Percentiles rank a stretch among this genome's conserved stretches.
Conservation (phyloP, 2,329 filamentous ascomycete genomes). For the Teratosphaeriaceae sp. region DNA sequence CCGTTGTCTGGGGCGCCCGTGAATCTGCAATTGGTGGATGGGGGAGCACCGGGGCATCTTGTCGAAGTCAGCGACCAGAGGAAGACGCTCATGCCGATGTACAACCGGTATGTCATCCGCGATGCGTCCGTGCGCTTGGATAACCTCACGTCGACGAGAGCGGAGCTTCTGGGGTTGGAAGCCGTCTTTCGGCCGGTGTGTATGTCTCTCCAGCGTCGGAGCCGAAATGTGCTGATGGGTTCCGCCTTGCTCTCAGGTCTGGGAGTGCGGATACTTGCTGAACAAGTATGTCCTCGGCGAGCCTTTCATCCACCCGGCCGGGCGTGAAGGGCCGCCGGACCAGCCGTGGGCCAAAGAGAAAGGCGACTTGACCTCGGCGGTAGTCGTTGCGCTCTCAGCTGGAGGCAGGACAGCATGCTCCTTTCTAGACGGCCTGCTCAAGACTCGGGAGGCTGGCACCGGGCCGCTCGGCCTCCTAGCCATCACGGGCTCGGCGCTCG, state of each 20-base stretch:
- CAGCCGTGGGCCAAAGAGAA: slow-evolving; percentile 6
- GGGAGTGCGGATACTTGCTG: slow-evolving; percentile 12
- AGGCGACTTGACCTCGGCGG: slow-evolving; percentile 9
- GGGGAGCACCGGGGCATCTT: slow-evolving; percentile 27
- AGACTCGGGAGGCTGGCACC: not conserved
- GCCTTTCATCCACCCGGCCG: slow-evolving; percentile 9
- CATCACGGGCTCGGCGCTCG: slow-evolving; percentile 7
- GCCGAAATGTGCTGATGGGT: no score
- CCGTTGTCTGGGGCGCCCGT: slow-evolving; percentile 35
- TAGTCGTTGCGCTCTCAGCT: slow-evolving; percentile 12
- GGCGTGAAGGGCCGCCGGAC: not conserved
- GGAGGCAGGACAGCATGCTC: slow-evolving; percentile 14
- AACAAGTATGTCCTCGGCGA: slow-evolving; percentile 11
- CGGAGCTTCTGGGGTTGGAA: slow-evolving; percentile 7
- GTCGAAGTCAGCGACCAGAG: slow-evolving; percentile 35
- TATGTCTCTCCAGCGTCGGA: no score
- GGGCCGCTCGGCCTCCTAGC: slow-evolving; percentile 11
- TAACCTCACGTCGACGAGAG: not conserved
- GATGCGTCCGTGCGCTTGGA: not conserved
- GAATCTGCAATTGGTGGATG: slow-evolving; percentile 30
- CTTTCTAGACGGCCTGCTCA: slow-evolving; percentile 12
- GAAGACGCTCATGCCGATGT: slow-evolving; percentile 35
- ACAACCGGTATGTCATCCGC: slow-evolving; percentile 36
- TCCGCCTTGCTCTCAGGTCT: no score
- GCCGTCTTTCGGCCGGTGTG: slow-evolving; percentile 6